Evolutionary conservation across 2,329 filamentous ascomycete species (phyloP), one percentile per base, ranked within the genome.

Genomic region (Xylaria multiplex): DNA sequence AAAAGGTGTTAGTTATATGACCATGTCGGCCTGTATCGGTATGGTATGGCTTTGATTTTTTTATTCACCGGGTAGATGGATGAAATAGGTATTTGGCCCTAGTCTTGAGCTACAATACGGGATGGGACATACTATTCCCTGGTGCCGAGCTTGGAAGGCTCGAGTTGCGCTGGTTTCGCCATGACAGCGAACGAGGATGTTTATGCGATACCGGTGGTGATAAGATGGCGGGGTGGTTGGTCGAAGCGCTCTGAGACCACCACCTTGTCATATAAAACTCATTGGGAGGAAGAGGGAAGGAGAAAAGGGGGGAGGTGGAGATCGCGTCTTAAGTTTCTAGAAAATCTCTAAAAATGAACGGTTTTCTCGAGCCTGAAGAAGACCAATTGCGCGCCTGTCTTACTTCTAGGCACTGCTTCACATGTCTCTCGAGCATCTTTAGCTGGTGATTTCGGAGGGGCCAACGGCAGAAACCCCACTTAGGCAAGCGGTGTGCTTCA

Each of bases 61-160:
- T 45, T 37, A 35, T 27, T 46, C 5, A 24, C 13, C 24, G n/a
- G 19, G n/a, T 45, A 42, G 9, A 30, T n/a, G 14, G 45, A 55
- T 16, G 42, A 43, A 32, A 60, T 14, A 50, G 13, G 43, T n/a
- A 49, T 13, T 24, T 27, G 46, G n/a, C 35, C 45, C 59, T 45
- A 19, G 37, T 45, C 57, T 50, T 48, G 46, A 58, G 52, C 27
- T 32, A 11, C 22, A 22, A 43, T 48, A 22, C 19, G n/a, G 35
- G 57, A 53, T 22, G 46, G 52, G 27, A 84, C 88, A 73, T 82
- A 96, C 93, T 97, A 96, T 84, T 95, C 90, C 80, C 93, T 97
- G 35, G 93, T 97, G 57, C 95, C 95, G 35, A 98, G 87, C 77
- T 86, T 81, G 77, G 84, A 97, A 19, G 93, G 92, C 70, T 91